phyloP scores from a whole-genome alignment of 2,329 filamentous ascomycete genomes.

The Talaromyces sp. region DNA sequence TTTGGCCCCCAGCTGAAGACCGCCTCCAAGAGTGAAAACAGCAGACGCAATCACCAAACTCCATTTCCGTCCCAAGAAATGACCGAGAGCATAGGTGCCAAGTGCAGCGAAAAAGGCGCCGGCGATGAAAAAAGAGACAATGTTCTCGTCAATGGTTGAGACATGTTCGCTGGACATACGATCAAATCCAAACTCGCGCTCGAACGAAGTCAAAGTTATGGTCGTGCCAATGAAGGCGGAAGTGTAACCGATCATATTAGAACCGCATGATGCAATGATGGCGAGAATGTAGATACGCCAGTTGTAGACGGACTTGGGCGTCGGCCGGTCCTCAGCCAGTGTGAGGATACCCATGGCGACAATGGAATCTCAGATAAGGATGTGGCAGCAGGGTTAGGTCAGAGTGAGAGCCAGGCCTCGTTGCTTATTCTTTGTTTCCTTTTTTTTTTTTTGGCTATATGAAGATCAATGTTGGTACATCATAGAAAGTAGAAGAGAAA shows the following conservation, averaged over 20 bases:
- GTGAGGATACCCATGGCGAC: slow-evolving; percentile 27
- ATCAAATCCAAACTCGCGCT: slow-evolving; percentile 35
- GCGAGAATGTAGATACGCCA: slow-evolving; percentile 57
- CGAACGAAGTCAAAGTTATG: slow-evolving; percentile 66
- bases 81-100: neutral
- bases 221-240: slow-evolving; percentile 77
- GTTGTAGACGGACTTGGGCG: slow-evolving; percentile 57
- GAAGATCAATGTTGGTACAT: neutral
- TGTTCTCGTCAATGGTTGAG: neutral
- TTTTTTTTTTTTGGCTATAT: neutral
- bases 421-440: neutral
- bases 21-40: neutral
- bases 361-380: neutral
- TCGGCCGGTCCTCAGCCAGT: slow-evolving; percentile 48
- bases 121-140: neutral
- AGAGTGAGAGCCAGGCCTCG: neutral
- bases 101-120: neutral
- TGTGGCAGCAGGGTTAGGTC: neutral
- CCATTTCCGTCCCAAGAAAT: neutral
- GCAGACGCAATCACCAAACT: neutral
- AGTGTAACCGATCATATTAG: slow-evolving; percentile 61
- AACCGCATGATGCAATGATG: slow-evolving; percentile 53
- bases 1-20: neutral
- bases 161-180: neutral
- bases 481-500: neutral